Base-by-base conservation (phyloP, 257 asterid genomes). In the Sherardia arvensis region DNA sequence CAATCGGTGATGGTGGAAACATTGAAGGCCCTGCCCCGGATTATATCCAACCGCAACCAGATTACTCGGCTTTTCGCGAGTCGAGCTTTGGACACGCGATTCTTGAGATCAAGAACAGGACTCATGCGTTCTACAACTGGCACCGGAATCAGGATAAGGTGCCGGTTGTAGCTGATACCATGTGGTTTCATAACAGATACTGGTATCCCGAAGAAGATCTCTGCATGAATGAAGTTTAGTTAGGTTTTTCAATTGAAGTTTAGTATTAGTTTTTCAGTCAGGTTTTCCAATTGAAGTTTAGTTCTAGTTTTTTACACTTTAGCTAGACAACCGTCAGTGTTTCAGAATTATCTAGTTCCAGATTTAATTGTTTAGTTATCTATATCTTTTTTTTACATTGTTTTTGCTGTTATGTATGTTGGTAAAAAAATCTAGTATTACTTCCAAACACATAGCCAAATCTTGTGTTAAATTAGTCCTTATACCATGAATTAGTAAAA, bases 1-100 rank as follows among this genome's bases (percentile, higher is more conserved):
- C 85, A 22, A 81, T 84, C 23, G 87, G 84, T n/a, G 85, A 84
- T 59, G 83, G 87, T 34, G 87, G 87, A 30, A 84, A 84, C 63
- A 72, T 77, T 55, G 91, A 84, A 74, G 91, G 91, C 56, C 18
- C 69, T 29, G 90, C 85, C 22, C 33, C 67, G 51, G 80, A 83
- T 68, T 73, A 61, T 54, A 40, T 51, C 4, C 66, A 73, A 0
- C 85, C 85, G 60, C 85, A 83, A 21, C 87, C 93, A 1, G 67
- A 77, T 48, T 77, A 80, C 67, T 85, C 87, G 12, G 88, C 84
- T 2, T 82, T 34, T 25, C 70, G 88, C 0, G 85, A 82, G 51
- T 83, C 85, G 28, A 83, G 93, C 68, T 85, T 74, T 48, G 85
- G 93, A 1, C 85, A 83, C 28, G 87, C 83, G 7, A 47, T 77